Conservation (phyloP, 495 filamentous ascomycete species). For the Pyrenula aspistea region DNA sequence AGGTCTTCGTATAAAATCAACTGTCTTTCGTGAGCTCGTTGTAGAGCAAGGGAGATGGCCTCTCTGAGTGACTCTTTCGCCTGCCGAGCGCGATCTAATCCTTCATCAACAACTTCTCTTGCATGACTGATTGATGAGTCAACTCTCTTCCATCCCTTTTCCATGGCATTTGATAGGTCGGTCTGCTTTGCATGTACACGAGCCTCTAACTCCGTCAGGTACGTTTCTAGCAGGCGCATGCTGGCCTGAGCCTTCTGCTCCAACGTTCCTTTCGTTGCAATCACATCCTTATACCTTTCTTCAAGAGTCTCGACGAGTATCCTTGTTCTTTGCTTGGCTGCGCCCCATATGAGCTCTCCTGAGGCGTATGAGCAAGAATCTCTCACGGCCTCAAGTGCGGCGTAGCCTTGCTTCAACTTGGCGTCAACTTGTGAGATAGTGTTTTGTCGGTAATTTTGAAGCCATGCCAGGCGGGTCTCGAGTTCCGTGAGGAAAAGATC, state of each 20-base stretch:
- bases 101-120: slow-evolving; percentile 71
- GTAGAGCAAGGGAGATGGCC: slow-evolving; percentile 67
- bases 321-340: slow-evolving; percentile 69
- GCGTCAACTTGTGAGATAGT: slow-evolving; percentile 71
- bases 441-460: slow-evolving; percentile 78
- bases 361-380: slow-evolving; percentile 84
- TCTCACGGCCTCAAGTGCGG: slow-evolving; percentile 75
- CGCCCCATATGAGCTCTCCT: slow-evolving; percentile 69
- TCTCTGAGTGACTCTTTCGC: slow-evolving; percentile 68
- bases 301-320: slow-evolving; percentile 94
- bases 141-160: slow-evolving; percentile 57
- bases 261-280: slow-evolving; percentile 74
- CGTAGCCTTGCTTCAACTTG: slow-evolving; percentile 68
- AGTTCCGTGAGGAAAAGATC: slow-evolving; percentile 85
- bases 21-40: slow-evolving; percentile 66
- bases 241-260: slow-evolving; percentile 84
- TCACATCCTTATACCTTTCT: slow-evolving; percentile 73
- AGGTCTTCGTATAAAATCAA: slow-evolving; percentile 83
- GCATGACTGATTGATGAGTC: slow-evolving; percentile 66
- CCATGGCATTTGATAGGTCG: slow-evolving; percentile 45
- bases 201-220: slow-evolving; percentile 71
- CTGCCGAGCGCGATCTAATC: slow-evolving; percentile 64
- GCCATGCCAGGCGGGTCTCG: slow-evolving; percentile 72
- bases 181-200: slow-evolving; percentile 59
- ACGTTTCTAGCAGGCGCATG: slow-evolving; percentile 72